Conservation (phyloP, 768 basidiomycete species). For the Daedaleopsis sinensis region DNA sequence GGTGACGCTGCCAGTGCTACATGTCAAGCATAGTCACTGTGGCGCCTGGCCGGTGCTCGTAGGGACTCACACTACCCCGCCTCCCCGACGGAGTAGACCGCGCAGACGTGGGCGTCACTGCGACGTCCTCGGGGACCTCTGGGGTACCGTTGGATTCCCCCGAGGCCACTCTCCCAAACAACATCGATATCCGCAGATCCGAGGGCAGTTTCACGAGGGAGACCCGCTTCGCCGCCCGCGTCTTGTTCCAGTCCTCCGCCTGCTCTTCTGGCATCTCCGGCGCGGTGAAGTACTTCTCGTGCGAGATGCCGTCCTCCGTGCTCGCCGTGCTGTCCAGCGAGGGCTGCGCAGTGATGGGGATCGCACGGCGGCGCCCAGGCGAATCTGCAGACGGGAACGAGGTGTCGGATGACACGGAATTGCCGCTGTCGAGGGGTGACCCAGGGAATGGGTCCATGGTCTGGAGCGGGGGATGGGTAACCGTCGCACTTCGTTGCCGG, state of each 20-base stretch:
- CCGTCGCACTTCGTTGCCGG: slow-evolving; percentile 12
- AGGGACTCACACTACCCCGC: slow-evolving; percentile 16
- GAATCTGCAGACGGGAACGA: slow-evolving; percentile 18
- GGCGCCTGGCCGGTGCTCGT: slow-evolving; percentile 20
- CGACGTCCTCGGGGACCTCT: slow-evolving; percentile 8
- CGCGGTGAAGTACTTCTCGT: slow-evolving; percentile 50
- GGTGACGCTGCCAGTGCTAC: slow-evolving; percentile 2
- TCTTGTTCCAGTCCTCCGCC: slow-evolving; percentile 90
- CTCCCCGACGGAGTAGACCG: slow-evolving; percentile 7
- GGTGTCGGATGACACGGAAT: slow-evolving; percentile 10
- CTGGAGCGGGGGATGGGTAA: slow-evolving; percentile 5
- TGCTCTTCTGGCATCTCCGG: slow-evolving; percentile 59
- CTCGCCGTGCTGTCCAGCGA: slow-evolving; percentile 25
- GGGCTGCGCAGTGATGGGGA: slow-evolving; percentile 21
- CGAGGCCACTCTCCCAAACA: slow-evolving; percentile 28
- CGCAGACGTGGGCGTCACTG: slow-evolving; percentile 7
- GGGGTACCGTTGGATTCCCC: slow-evolving; percentile 18
- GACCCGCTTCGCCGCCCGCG: slow-evolving; percentile 82
- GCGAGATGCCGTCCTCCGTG: slow-evolving; percentile 25
- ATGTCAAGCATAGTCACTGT: slow-evolving; percentile 26
- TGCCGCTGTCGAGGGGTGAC: slow-evolving; percentile 5
- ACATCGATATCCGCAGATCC: slow-evolving; percentile 39
- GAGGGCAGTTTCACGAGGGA: slow-evolving; percentile 79
- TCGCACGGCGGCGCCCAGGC: slow-evolving; percentile 12
- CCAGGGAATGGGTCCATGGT: slow-evolving; percentile 21